These are phyloP conservation scores for Dispira simplex DNA, from an alignment of 192 early-diverging fungal species.

Conservation along the genomic window DNA sequence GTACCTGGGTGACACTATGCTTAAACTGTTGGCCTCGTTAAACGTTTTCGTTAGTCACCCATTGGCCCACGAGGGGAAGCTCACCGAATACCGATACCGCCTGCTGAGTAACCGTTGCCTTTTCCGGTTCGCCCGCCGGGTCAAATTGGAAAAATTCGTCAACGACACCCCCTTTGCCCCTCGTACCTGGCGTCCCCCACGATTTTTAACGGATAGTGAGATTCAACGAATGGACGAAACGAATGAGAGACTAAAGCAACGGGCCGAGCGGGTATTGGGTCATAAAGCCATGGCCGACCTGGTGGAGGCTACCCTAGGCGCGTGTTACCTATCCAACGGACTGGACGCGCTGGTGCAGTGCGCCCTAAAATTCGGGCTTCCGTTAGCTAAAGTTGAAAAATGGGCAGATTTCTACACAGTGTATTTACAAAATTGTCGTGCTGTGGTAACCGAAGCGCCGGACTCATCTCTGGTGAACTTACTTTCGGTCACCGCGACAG, in stretches of 20 bases:
- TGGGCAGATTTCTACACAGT: constrained; percentile 31
- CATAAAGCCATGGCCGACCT: constrained; percentile 4
- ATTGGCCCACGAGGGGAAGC: constrained; percentile 56
- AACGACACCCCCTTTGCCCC: constrained; percentile 43
- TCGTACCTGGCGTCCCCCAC: constrained; percentile 32
- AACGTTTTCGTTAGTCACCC: constrained; percentile 66
- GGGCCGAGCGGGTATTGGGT: constrained; percentile 17
- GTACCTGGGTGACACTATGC: constrained; percentile 75
- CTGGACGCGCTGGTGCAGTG: background rate
- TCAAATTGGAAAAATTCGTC: constrained; percentile 42
- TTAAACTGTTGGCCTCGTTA: constrained; percentile 60
- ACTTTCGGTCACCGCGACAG: no score
- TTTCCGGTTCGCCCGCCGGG: constrained; percentile 31
- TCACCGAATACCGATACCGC: constrained; percentile 49
- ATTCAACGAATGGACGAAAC: constrained; percentile 16
- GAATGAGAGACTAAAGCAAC: constrained; percentile 13
- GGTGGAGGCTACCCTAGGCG: constrained; percentile 18
- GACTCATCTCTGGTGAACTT: no score
- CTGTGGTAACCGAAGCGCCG: no score
- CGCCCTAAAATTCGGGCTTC: constrained; percentile 5
- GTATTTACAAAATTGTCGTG: constrained; percentile 3
- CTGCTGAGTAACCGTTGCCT: constrained; percentile 67
- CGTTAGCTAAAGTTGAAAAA: constrained; percentile 31
- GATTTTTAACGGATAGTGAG: constrained; percentile 15
- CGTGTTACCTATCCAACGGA: constrained; percentile 11